Evolutionary conservation across 192 early-diverging fungal genomes (phyloP).

Genomic region (Gamsiella multidivaricata): DNA sequence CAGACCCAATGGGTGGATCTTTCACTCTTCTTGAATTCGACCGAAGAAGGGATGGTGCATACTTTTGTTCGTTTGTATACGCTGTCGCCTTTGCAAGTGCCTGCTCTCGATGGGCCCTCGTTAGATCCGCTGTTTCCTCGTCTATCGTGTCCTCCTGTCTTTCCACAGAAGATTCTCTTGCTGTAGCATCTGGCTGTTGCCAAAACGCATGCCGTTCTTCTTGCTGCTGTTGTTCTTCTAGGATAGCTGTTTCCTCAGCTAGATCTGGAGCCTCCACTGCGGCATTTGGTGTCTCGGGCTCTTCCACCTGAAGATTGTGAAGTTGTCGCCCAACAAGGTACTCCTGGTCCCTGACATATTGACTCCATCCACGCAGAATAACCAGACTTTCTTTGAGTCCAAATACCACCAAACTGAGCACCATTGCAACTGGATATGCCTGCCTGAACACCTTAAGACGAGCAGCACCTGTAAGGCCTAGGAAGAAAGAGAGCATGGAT

Average conservation of each 20-base stretch:
- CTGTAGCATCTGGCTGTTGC: neutral
- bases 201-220: neutral
- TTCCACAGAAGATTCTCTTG: neutral
- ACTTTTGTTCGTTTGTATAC: neutral
- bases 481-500: neutral
- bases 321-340: constrained; percentile 47
- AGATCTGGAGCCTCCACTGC: no score
- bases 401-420: constrained; percentile 7
- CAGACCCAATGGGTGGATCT: constrained; percentile 8
- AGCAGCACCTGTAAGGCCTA: neutral
- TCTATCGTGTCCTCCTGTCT: neutral
- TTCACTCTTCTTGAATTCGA: constrained; percentile 3
- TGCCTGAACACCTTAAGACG: constrained; percentile 10
- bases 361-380: constrained; percentile 31
- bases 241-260: no score
- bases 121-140: neutral
- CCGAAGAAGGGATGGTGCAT: constrained; percentile 7
- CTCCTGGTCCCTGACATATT: constrained; percentile 47
- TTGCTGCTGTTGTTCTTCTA: neutral
- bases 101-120: neutral
- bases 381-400: constrained; percentile 18
- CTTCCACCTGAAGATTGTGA: constrained; percentile 32
- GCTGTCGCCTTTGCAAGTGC: neutral
- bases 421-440: constrained; percentile 8
- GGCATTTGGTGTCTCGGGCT: no score